Percentiles rank a stretch among this genome's conserved stretches.
These are phyloP conservation scores for Hericium alpestre DNA, from an alignment of 768 basidiomycete species.

Conservation along the genomic window DNA sequence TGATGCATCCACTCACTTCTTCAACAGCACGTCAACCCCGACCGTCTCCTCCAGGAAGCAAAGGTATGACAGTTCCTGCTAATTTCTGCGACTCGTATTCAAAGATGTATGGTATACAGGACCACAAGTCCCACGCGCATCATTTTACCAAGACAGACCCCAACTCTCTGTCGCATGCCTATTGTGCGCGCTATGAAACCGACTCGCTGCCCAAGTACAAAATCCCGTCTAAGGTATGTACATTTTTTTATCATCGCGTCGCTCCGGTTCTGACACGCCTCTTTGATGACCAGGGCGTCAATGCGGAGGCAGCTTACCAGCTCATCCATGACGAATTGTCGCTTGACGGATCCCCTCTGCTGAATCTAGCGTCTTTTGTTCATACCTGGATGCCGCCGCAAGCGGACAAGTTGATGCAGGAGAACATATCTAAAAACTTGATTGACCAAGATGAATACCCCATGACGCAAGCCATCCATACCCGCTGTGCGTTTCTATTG, in stretches of 20 bases:
- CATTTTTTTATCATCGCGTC: neutral
- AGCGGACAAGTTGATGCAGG: slow-evolving; percentile 46
- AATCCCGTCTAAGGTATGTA: slow-evolving; percentile 41
- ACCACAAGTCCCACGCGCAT: slow-evolving; percentile 28
- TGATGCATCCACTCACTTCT: too few species aligned
- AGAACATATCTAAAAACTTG: slow-evolving; percentile 58
- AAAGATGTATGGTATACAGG: slow-evolving; percentile 21
- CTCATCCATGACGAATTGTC: slow-evolving; percentile 55
- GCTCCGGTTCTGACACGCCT: neutral
- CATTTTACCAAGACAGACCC: slow-evolving; percentile 26
- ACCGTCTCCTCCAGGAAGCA: slow-evolving; percentile 7
- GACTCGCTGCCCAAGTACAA: slow-evolving; percentile 60
- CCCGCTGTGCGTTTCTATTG: slow-evolving; percentile 1
- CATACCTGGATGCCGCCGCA: slow-evolving; percentile 52
- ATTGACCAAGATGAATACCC: slow-evolving; percentile 68
- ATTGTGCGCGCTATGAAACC: slow-evolving; percentile 59
- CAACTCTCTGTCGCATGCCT: slow-evolving; percentile 31
- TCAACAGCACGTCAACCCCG: slow-evolving; percentile 9
- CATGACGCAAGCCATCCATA: slow-evolving; percentile 30
- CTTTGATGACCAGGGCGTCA: slow-evolving; percentile 33
- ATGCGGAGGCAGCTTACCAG: slow-evolving; percentile 41
- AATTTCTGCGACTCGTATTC: neutral
- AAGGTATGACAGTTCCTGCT: neutral
- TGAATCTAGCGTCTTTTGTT: slow-evolving; percentile 61
- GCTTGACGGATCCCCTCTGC: slow-evolving; percentile 43